Conservation (phyloP, 2,329 filamentous ascomycete species). For the Rhinocladiella mackenziei region DNA sequence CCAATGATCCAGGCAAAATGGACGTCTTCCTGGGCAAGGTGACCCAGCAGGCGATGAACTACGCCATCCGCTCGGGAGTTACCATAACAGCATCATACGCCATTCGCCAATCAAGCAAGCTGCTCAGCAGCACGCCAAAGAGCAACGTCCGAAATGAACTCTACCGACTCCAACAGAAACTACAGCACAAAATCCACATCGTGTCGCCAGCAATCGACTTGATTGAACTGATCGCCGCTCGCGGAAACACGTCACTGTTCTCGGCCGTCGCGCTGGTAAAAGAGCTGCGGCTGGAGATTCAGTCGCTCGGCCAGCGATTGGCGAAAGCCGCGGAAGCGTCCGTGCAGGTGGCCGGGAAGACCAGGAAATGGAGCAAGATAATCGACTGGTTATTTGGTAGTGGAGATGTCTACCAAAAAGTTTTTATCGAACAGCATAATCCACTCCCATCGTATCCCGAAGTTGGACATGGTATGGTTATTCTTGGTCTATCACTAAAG, state of each 20-base stretch:
- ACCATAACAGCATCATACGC: conserved; percentile 80
- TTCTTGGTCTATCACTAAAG: no score
- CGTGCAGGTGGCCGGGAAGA: conserved; percentile 44
- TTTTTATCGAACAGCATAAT: no score
- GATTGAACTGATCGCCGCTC: conserved; percentile 78
- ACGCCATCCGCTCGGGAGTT: conserved; percentile 84
- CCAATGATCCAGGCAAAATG: no score
- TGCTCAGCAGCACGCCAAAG: conserved; percentile 69
- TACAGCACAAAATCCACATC: conserved; percentile 85
- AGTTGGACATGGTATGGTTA: no score
- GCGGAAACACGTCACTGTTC: conserved; percentile 76
- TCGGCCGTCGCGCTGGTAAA: conserved; percentile 80
- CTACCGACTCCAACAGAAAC: conserved; percentile 63
- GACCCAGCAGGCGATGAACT: conserved; percentile 80
- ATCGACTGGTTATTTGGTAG: no score
- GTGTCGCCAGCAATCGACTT: conserved; percentile 87
- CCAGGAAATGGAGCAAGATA: no score
- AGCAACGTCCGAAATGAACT: conserved; percentile 70
- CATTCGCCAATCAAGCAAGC: conserved; percentile 71
- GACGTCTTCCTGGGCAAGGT: conserved; percentile 64
- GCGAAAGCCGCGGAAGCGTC: conserved; percentile 64
- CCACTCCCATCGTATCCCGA: no score
- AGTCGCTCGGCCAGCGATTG: conserved; percentile 70
- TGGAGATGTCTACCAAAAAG: no score
- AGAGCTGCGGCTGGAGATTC: conserved; percentile 76